Percentiles rank a stretch among this genome's conserved stretches.
These are phyloP conservation scores for Colletotrichum horii DNA, from an alignment of 2,329 filamentous ascomycete species.

Conservation along the genomic window DNA sequence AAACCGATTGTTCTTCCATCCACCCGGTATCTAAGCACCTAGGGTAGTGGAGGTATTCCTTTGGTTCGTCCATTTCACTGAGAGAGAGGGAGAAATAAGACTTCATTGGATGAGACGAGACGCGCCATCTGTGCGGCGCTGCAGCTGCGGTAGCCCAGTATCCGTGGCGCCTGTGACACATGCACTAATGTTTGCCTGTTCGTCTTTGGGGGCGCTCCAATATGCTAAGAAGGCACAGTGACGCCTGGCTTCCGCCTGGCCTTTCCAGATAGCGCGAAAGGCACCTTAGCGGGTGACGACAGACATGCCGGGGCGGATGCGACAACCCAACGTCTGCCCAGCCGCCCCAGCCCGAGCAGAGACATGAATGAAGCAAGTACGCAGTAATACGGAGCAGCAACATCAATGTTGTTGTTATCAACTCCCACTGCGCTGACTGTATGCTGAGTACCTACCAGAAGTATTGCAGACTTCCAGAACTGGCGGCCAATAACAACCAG, in stretches of 20 bases:
- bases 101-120: not conserved
- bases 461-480: not conserved
- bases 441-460: not conserved
- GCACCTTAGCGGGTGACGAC: not conserved
- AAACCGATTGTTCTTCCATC: not conserved
- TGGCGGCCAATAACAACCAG: not conserved
- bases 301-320: not conserved
- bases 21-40: not conserved
- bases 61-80: not conserved
- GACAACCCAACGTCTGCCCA: not conserved
- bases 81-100: not conserved
- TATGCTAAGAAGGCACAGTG: not conserved
- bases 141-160: not conserved
- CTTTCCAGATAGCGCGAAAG: not conserved
- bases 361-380: not conserved
- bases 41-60: no score
- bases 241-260: not conserved
- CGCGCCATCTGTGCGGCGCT: conserved; percentile 16
- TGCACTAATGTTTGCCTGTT: not conserved
- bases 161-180: not conserved
- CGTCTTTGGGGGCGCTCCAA: not conserved
- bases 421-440: not conserved
- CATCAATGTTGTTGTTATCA: not conserved
- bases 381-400: not conserved
- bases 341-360: not conserved